Percentiles rank a stretch among this genome's conserved stretches.
phyloP scores from a whole-genome alignment of 2,329 filamentous ascomycete genomes.

The Ciborinia camelliae region DNA sequence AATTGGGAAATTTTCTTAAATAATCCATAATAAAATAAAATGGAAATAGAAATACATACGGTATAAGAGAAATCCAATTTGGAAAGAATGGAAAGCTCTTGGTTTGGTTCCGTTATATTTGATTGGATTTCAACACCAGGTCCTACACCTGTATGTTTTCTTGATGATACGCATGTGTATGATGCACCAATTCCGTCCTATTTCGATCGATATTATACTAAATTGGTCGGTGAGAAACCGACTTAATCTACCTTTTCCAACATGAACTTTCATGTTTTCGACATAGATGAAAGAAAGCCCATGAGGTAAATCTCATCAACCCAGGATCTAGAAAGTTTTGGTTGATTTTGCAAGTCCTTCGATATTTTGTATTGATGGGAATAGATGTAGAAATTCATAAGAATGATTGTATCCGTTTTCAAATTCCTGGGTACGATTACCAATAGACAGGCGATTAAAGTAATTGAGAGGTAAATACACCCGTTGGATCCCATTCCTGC shows the following conservation, averaged over 20 bases:
- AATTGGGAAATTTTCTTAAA: too few species aligned
- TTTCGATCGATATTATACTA: too few species aligned
- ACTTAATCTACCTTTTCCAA: neutral
- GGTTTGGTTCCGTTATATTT: neutral
- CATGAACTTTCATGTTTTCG: neutral
- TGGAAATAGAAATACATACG: too few species aligned
- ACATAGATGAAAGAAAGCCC: neutral
- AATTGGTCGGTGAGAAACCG: neutral
- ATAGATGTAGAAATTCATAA: neutral
- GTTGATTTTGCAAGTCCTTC: neutral
- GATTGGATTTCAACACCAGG: neutral
- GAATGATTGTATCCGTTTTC: neutral
- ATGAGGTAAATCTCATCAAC: neutral
- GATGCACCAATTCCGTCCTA: neutral
- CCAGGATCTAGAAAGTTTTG: neutral
- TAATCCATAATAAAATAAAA: too few species aligned
- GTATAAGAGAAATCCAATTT: neutral
- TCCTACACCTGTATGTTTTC: neutral
- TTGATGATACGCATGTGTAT: neutral
- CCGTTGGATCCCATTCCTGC: neutral
- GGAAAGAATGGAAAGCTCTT: neutral
- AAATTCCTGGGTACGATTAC: neutral
- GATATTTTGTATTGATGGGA: neutral
- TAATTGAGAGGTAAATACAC: conserved; percentile 7
- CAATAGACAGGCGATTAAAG: neutral